phyloP scores from a whole-genome alignment of 257 asterid genomes.

The Solanum sejunctum region DNA sequence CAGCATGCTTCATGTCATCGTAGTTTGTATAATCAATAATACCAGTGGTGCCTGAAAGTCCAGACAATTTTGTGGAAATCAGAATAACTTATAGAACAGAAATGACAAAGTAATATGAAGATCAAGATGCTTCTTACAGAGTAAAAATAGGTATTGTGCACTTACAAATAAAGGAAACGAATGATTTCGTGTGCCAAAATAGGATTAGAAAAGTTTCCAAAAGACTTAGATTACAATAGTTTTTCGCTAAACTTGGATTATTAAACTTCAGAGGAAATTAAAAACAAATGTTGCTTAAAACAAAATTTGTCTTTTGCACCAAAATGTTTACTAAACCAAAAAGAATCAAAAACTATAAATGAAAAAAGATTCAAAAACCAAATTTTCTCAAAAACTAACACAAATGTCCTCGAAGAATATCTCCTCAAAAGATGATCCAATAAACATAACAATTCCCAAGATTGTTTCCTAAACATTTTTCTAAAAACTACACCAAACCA shows the following conservation, averaged over 20 bases:
- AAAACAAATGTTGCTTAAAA: background rate
- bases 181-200: background rate
- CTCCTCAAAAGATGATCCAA: background rate
- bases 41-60: slow-evolving; percentile 72
- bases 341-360: background rate
- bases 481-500: background rate
- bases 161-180: background rate
- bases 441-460: background rate
- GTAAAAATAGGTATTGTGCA: background rate
- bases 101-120: background rate
- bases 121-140: background rate
- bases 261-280: background rate
- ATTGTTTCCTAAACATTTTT: background rate
- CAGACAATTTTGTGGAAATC: background rate
- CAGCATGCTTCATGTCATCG: slow-evolving; percentile 94
- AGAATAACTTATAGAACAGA: background rate
- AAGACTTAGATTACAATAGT: background rate
- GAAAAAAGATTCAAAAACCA: background rate
- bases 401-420: background rate
- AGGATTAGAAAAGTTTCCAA: background rate
- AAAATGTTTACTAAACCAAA: background rate
- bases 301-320: background rate
- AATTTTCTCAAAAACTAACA: background rate
- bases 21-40: slow-evolving; percentile 76
- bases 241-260: background rate